phyloP scores from a whole-genome alignment of 2,329 filamentous ascomycete species.

The Dryadomyces quercivorus region DNA sequence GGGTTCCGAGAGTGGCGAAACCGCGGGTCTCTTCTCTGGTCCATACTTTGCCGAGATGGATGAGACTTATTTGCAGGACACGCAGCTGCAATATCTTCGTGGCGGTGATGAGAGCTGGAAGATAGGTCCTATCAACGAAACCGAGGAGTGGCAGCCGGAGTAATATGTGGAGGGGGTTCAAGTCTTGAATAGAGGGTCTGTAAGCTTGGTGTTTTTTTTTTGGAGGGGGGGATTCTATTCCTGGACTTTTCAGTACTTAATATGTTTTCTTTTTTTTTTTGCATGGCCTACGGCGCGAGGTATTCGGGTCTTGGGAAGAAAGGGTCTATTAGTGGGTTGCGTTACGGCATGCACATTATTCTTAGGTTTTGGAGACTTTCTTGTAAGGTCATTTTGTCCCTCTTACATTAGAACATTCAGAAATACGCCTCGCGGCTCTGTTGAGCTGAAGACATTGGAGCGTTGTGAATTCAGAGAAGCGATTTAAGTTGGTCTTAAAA shows the following conservation, averaged over 20 bases:
- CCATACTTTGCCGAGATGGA: constrained; percentile 16
- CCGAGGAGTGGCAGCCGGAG: constrained; percentile 13
- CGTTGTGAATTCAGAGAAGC: no score
- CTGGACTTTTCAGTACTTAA: neutral
- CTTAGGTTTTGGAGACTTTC: neutral
- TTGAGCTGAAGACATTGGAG: no score
- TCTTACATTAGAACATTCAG: no score
- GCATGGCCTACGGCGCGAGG: constrained; percentile 3
- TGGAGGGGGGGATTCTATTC: neutral
- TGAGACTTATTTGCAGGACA: constrained; percentile 15
- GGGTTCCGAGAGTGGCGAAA: neutral
- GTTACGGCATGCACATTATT: neutral
- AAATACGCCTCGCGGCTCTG: no score
- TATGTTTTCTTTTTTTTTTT: neutral
- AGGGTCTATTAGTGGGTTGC: neutral
- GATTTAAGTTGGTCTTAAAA: no score
- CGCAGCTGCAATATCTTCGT: constrained; percentile 10
- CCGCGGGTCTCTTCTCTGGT: constrained; percentile 9
- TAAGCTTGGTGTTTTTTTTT: neutral
- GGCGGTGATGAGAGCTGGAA: constrained; percentile 17
- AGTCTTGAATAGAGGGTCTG: neutral
- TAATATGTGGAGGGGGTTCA: neutral
- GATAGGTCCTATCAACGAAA: constrained; percentile 11
- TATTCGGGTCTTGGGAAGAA: neutral
- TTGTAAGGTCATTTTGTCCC: no score